These are phyloP conservation scores for Akanthomyces uredinophilus DNA, from an alignment of 2,329 filamentous ascomycete species.

Conservation along the genomic window DNA sequence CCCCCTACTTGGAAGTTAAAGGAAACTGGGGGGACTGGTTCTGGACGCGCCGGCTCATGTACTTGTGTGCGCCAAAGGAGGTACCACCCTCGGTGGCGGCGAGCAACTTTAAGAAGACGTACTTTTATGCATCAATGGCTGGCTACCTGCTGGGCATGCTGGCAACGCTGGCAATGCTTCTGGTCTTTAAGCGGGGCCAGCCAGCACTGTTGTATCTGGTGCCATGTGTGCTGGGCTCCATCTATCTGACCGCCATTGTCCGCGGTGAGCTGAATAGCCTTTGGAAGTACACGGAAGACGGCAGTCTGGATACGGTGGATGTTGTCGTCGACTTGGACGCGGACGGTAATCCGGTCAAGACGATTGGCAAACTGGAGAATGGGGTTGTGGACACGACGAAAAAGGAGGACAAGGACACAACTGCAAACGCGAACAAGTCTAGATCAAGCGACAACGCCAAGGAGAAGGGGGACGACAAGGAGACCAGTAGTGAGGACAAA, in stretches of 20 bases:
- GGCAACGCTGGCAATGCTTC: constrained; percentile 69
- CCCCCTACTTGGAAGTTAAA: constrained; percentile 53
- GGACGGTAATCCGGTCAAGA: constrained; percentile 41
- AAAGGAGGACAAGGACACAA: constrained; percentile 20
- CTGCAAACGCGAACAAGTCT: constrained; percentile 15
- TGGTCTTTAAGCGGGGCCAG: constrained; percentile 75
- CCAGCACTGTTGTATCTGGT: constrained; percentile 91
- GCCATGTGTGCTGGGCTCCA: constrained; percentile 68
- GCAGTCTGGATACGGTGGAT: constrained; percentile 49
- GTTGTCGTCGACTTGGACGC: constrained; percentile 51
- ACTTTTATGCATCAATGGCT: constrained; percentile 71
- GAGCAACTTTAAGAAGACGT: constrained; percentile 68
- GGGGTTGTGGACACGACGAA: constrained; percentile 33
- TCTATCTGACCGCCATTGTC: constrained; percentile 68
- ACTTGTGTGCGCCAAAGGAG: constrained; percentile 21
- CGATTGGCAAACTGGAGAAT: constrained; percentile 33
- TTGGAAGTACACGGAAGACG: constrained; percentile 78
- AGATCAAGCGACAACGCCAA: neutral
- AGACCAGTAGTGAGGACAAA: constrained; percentile 11
- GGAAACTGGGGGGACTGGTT: constrained; percentile 79
- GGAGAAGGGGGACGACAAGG: constrained; percentile 18
- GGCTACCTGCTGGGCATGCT: constrained; percentile 79
- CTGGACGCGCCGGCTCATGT: constrained; percentile 53
- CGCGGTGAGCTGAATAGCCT: constrained; percentile 69
- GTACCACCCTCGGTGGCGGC: constrained; percentile 32